These are phyloP conservation scores for Fusarium metavorans DNA, from an alignment of 2,329 filamentous ascomycete genomes.

Conservation along the genomic window DNA sequence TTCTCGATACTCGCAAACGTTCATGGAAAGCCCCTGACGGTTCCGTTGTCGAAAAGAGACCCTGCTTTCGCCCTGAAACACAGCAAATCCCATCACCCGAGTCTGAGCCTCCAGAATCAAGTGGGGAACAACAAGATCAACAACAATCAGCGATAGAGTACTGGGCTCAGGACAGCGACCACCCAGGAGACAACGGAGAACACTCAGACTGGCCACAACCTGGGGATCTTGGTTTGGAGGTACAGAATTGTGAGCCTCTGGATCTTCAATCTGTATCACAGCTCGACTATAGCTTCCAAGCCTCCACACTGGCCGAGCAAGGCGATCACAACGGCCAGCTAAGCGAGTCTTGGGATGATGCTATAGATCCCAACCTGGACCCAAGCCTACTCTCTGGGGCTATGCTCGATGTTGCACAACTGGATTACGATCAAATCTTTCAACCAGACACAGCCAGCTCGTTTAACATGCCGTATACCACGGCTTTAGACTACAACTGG, in stretches of 20 bases:
- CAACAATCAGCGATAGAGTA: background rate
- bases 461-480: conserved; percentile 75
- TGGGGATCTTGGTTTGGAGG: background rate
- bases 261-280: background rate
- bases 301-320: background rate
- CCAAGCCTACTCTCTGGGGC: conserved; percentile 12
- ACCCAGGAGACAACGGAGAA: background rate
- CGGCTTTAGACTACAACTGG: conserved; percentile 73
- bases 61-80: conserved; percentile 14
- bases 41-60: conserved; percentile 60
- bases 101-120: conserved; percentile 8
- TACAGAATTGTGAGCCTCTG: conserved; percentile 3
- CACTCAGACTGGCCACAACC: background rate
- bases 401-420: conserved; percentile 18
- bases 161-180: background rate
- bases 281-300: background rate
- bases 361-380: conserved; percentile 19
- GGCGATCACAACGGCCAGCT: background rate
- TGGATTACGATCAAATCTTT: conserved; percentile 65
- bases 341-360: conserved; percentile 24
- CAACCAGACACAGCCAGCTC: conserved; percentile 72
- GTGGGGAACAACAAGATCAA: conserved; percentile 8
- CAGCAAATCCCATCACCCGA: conserved; percentile 19
- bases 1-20: conserved; percentile 66
- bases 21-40: conserved; percentile 67